Evolutionary conservation across 148 eudicot species (phyloP).

Genomic region (Arbutus unedo): DNA sequence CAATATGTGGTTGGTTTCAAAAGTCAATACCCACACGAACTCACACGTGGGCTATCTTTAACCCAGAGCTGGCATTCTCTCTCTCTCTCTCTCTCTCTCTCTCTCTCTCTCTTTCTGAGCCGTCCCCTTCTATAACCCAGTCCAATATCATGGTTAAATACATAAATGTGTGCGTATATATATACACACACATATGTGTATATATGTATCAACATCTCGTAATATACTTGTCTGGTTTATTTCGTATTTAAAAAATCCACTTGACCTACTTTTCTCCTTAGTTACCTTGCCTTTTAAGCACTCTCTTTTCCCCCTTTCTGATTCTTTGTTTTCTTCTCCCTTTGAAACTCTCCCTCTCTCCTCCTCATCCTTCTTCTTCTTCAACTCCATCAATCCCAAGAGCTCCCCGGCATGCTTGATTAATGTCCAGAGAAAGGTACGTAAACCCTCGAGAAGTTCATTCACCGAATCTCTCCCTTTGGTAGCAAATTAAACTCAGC

Average conservation of each 20-base stretch:
- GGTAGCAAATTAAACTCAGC: neutral
- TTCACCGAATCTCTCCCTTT: neutral
- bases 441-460: neutral
- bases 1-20: slow-evolving; percentile 17
- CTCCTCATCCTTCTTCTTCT: neutral
- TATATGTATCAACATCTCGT: slow-evolving; percentile 12
- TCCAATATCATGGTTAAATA: slow-evolving; percentile 1
- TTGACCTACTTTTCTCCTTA: slow-evolving; percentile 27
- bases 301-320: slow-evolving; percentile 16
- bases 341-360: slow-evolving; percentile 2
- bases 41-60: slow-evolving; percentile 38
- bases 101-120: slow-evolving; percentile 6
- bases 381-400: neutral
- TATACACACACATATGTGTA: neutral
- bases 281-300: slow-evolving; percentile 35
- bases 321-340: slow-evolving; percentile 18
- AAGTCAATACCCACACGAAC: slow-evolving; percentile 26
- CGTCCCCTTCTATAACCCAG: neutral
- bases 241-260: slow-evolving; percentile 16
- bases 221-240: slow-evolving; percentile 9
- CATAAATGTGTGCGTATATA: neutral
- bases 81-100: slow-evolving; percentile 15
- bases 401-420: slow-evolving; percentile 22
- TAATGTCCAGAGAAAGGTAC: slow-evolving; percentile 76
- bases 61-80: slow-evolving; percentile 26